Evolutionary conservation across 2,329 filamentous ascomycete species (phyloP), one percentile per base, ranked within the genome.

Genomic region (Zarea fungicola): DNA sequence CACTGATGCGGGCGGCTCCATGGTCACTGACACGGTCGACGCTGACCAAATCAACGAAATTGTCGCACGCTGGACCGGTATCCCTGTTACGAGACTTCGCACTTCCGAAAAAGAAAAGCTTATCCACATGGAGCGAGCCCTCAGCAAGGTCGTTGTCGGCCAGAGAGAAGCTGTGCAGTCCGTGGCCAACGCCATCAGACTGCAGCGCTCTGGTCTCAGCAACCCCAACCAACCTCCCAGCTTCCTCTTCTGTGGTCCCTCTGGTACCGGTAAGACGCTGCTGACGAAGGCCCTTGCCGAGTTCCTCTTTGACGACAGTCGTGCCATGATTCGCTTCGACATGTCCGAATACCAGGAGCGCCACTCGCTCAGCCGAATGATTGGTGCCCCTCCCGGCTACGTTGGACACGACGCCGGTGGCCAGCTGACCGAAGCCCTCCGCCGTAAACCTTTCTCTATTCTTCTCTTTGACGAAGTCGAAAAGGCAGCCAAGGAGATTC

Each of bases 321-420:
- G 96, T 74, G 77, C 92, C 28, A 97, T 99, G 93, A 96, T 99
- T 60, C 87, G 93, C 32, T 95, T 99, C 72, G 93, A 99, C 66
- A 99, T 99, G 93, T 97, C 92, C 5, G 93, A 99, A 69, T 99
- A 99, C 68, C 95, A 99, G 69, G 93, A 99, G 70, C 85, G 92
- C 5, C 93, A 99, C 66, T 87, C 92, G 1, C 80, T 99, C 13
- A 95, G 89, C 65, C 84, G 93, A 52, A 96, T 99, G 89, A 99
- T 99, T 59, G 93, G 93, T 65, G 91, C 93, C 18, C 93, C 93
- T 18, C 93, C 93, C 5, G 93, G 93, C 55, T 99, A 99, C 58
- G 91, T 99, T 52, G 93, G 93, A 14, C 92, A 99, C 65, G 93
- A 99, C 62, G 83, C 93, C 26, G 93, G 93, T 58, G 93, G 93